Evolutionary conservation across 495 filamentous ascomycete genomes (phyloP).

Genomic region (Aspergillus coremiiformis): DNA sequence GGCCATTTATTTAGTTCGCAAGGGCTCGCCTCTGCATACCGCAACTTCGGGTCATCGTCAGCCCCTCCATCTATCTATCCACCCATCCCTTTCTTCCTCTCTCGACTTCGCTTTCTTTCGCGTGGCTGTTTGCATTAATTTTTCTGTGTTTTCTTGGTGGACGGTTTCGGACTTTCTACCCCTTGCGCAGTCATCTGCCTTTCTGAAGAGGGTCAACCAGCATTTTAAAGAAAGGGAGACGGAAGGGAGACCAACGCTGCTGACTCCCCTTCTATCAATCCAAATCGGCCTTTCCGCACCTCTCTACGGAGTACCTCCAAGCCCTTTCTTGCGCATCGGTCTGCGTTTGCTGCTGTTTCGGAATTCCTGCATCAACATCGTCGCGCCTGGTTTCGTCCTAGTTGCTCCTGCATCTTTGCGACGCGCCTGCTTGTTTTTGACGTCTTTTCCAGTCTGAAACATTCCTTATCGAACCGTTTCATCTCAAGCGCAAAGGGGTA

Average conservation of each 20-base stretch:
- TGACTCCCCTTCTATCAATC: constrained; percentile 18
- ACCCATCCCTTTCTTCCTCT: constrained; percentile 19
- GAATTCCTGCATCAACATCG: constrained; percentile 16
- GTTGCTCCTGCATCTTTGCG: constrained; percentile 23
- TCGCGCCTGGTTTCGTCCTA: constrained; percentile 16
- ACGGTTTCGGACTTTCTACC: constrained; percentile 6
- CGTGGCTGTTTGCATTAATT: constrained; percentile 17
- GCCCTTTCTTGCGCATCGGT: constrained; percentile 11
- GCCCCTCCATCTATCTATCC: constrained; percentile 12
- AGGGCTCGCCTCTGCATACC: constrained; percentile 22
- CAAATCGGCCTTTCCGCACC: constrained; percentile 7
- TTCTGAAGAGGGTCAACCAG: constrained; percentile 10
- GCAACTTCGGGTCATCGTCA: constrained; percentile 20
- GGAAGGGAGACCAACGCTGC: constrained; percentile 16
- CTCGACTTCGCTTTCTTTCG: constrained; percentile 10
- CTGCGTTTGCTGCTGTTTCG: constrained; percentile 13
- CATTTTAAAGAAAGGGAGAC: constrained; percentile 25
- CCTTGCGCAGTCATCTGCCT: constrained; percentile 17
- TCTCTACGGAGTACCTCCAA: constrained; percentile 2
- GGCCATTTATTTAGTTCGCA: constrained; percentile 13
- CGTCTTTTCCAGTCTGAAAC: constrained; percentile 19
- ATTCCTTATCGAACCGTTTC: constrained; percentile 17
- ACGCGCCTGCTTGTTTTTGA: constrained; percentile 24
- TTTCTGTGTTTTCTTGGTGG: constrained; percentile 10
- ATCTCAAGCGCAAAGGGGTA: constrained; percentile 9